Evolutionary conservation across 495 filamentous ascomycete species (phyloP), one percentile per base, ranked within the genome.

Genomic region (Aspergillus haitiensis): DNA sequence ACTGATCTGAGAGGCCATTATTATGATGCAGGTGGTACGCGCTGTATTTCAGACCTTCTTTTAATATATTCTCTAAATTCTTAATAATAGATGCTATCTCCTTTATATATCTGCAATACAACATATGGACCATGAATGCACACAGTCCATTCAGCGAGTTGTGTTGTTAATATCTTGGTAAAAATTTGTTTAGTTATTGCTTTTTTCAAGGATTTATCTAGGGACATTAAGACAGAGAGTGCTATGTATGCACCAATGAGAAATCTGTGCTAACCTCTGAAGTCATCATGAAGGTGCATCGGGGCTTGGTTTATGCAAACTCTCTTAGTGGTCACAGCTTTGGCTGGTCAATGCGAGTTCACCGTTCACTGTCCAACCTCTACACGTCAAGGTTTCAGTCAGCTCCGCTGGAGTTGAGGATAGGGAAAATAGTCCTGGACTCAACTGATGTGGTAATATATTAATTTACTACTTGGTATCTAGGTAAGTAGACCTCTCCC

Each of bases 311-410:
- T n/a, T 11, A 8, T 42, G 55, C 55, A 31, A 31, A 27, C 21
- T 27, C 1, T 27, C 47, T 32, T 37, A 51, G 12, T 49, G 12
- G 32, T 51, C 16, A 47, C 42, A 7, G 21, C 21, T 34, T 51
- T 6, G 5, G 34, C 45, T 33, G 15, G 21, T 51, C 48, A 16
- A 59, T 59, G 56, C 56, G 48, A 59, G 48, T 45, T 48, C 56
- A 31, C 56, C 56, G 47, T 59, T 59, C 11, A 44, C 48, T n/a
- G 56, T 58, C 15, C n/a, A 13, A 18, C 42, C 37, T 27, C 21
- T 3, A 27, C 21, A 27, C 21, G 21, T 27, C 21, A 27, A 27
- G 21, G 21, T 27, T 27, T 27, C 37, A 40, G 9, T 10, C 37
- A 40, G 9, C 37, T 27, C 3, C 3, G 21, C 21, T 27, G 21